Base-by-base conservation (phyloP, 2,329 filamentous ascomycete species). In the Cryphonectria radicalis region DNA sequence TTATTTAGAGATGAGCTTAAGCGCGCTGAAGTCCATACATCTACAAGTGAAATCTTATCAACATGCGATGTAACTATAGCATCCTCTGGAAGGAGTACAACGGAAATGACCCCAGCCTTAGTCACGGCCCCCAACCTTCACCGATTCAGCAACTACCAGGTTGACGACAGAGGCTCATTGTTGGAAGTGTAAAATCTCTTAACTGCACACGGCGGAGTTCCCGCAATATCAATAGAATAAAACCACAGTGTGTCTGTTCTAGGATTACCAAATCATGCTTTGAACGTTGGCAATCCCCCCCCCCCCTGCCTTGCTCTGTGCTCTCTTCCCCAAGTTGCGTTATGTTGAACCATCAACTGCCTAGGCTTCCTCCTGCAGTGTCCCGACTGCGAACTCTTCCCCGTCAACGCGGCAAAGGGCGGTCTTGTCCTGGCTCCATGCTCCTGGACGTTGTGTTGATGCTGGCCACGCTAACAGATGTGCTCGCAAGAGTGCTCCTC, bases 341-440 rank as follows among this genome's bases (percentile, higher is more conserved):
- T n/a, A n/a, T n/a, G 46, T 19, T 50, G 46, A 50, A 10, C 46
- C 19, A 17, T 6, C 46, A 19, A n/a, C 19, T 50, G 46, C 46
- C 46, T 19, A 50, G 46, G 46, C 46, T 69, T 53, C 25, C 22
- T 62, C 40, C 55, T 70, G 40, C 37, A 74, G 42, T 42, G 55
- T 17, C 42, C 64, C 40, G 68, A 74, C 19, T 70, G 37, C 43
- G 66, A 65, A 13, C 43, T 68, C 10, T 74, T 74, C 42, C 72
- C 67, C n/a, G 67, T 73, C 25, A 74, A 73, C 57, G 40, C 72
- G 17, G 59, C 28, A 50, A 19, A n/a, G 6, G 2, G 10, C 46
- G 22, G 46, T n/a, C 7, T 11, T 50, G 46, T n/a, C 22, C 22
- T 6, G 22, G 46, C 46, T 1, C 10, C 46, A 50, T 3, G 2